Evolutionary conservation across 371 early-diverging fungal genomes (phyloP), one percentile per base, ranked within the genome.

Genomic region (Zancudomyces culisetae): DNA sequence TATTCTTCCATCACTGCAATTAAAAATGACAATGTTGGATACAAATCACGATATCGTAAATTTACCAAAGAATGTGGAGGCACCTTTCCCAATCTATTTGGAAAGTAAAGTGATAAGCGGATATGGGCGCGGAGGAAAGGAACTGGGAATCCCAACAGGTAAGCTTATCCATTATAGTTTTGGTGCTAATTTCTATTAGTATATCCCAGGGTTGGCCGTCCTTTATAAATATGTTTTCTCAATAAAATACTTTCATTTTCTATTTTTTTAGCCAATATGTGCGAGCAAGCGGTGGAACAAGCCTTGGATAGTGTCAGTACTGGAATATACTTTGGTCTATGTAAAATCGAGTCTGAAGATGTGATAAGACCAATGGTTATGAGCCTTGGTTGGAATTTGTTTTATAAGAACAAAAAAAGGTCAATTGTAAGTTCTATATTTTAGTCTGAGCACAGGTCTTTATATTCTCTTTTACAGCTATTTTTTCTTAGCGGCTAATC

Each of bases 371-470:
- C 91, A 1, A 95, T 96, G 95, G 95, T 94, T 27, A 91, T 93
- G 92, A 89, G 90, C 55, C 77, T 88, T 46, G 98, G 98, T 21
- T 98, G 97, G 96, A 98, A 98, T 64, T 96, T 96, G 23, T 95
- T 77, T 63, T 98, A 89, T 65, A 83, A 96, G 61, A 96, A 96
- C 66, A 87, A 91, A 61, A 86, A 90, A 70, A 75, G 83, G 43
- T 89, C 91, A 22, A 93, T 90, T 46, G 85, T 82, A 71, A 61
- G 73, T 69, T n/a, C n/a, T n/a, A n/a, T n/a, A n/a, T n/a, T n/a
- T n/a, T n/a, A n/a, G n/a, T n/a, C 43, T 22, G 10, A 43, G 18
- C 8, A 12, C 42, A 19, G 23, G 12, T 27, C 26, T 55, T 27
- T 13, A 10, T 54, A 28, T 20, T 4, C 21, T n/a, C 15, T n/a